Evolutionary conservation across 2,329 filamentous ascomycete genomes (phyloP), one percentile per base, ranked within the genome.

Genomic region (Colletotrichum sp.): DNA sequence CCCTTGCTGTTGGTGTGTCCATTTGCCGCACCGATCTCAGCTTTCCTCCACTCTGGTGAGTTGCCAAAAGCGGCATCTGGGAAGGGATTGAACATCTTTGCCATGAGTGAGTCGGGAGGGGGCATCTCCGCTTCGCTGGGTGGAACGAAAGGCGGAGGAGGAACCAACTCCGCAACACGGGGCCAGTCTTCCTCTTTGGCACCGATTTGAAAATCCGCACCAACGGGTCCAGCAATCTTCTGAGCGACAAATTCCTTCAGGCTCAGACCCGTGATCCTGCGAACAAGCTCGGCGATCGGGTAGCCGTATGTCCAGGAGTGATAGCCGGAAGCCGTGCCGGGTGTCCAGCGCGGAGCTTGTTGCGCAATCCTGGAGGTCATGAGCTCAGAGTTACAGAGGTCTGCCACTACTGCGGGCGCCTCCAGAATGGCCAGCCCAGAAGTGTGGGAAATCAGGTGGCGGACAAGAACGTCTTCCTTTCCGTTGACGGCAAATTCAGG

Each of bases 191-290:
- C 78, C 65, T 90, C 86, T 2, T 77, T 65, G 3, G 85, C 81
- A 1, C 88, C 88, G 18, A 90, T 81, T 57, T 86, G 84, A 70
- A 89, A 89, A 78, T 90, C 89, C 3, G 88, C 88, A 6, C 78
- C 78, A 5, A 88, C 77, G 0, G 89, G 88, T 0, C 66, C 79
- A 0, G 86, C 82, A 26, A 90, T 85, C 66, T 80, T 80, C 7
- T 80, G 74, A 2, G 77, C 74, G 39, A 83, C 82, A 75, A 89
- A 89, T 36, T 88, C 80, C n/a, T 80, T 82, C 49, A 90, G 75
- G 1, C 83, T 76, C 75, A 86, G 85, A 0, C 88, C 87, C 0
- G 82, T 86, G 0, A 82, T 78, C 1, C 87, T 83, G 2, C 82
- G 81, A 4, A 90, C 81, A 3, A 90, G 66, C 73, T 88, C 87